phyloP scores from a whole-genome alignment of 495 filamentous ascomycete species.

The Immersiella caudata region DNA sequence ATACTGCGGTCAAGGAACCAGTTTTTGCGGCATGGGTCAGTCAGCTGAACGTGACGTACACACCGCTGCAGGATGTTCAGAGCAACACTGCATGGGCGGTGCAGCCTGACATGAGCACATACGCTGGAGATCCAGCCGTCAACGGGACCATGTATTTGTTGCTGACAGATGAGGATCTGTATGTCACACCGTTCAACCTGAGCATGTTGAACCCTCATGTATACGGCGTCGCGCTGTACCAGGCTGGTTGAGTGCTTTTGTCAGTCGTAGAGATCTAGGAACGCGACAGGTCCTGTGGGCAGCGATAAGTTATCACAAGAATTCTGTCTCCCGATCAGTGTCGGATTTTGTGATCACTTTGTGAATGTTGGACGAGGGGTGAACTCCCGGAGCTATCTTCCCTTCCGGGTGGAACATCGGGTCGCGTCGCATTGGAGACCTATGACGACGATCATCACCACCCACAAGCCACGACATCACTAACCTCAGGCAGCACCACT shows the following conservation, averaged over 20 bases:
- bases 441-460: not conserved
- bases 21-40: constrained; percentile 74
- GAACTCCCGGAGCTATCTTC: not conserved
- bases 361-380: not conserved
- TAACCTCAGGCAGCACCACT: not conserved
- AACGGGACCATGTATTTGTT: constrained; percentile 82
- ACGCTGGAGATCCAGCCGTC: constrained; percentile 65
- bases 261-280: not conserved
- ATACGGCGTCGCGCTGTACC: constrained; percentile 58
- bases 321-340: no score
- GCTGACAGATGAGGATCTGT: constrained; percentile 69
- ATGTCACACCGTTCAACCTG: constrained; percentile 77
- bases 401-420: not conserved
- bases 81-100: constrained; percentile 63
- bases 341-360: not conserved
- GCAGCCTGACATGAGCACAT: constrained; percentile 69
- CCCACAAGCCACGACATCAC: not conserved
- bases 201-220: constrained; percentile 75
- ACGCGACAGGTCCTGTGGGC: no score
- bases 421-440: not conserved
- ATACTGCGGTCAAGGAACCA: constrained; percentile 58
- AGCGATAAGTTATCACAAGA: no score
- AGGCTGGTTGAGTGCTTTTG: constrained; percentile 11
- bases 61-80: constrained; percentile 60
- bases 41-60: constrained; percentile 88